phyloP scores from a whole-genome alignment of 768 basidiomycete genomes.

The Boletus coccyginus region DNA sequence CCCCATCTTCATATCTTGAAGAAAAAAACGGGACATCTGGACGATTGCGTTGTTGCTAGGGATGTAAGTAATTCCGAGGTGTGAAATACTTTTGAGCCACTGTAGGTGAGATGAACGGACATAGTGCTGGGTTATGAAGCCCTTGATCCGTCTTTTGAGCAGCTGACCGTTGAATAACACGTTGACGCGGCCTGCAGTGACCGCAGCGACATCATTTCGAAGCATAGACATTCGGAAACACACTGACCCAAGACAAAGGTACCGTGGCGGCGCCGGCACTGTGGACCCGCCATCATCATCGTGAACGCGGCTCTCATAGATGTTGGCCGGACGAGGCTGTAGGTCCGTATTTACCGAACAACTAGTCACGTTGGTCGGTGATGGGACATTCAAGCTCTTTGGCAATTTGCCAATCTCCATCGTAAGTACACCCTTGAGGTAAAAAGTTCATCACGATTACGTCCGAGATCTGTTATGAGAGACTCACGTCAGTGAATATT shows the following conservation, averaged over 20 bases:
- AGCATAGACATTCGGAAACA: not conserved
- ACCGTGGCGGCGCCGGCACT: not conserved
- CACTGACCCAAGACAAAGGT: not conserved
- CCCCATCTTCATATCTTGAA: too few relatives aligned
- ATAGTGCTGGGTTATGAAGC: constrained; percentile 1
- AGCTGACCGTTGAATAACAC: not conserved
- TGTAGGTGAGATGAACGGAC: not conserved
- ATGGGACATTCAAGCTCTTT: not conserved
- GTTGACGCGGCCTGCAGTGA: not conserved
- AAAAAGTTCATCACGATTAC: not conserved
- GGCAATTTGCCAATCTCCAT: not conserved
- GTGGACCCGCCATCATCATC: not conserved
- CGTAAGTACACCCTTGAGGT: not conserved
- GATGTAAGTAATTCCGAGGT: too few relatives aligned
- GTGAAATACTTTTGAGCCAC: too few relatives aligned
- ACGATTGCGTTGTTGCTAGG: too few relatives aligned
- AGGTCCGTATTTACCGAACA: not conserved
- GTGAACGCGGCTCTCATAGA: not conserved
- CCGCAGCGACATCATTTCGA: not conserved
- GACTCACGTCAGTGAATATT: not conserved
- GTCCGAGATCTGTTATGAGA: not conserved
- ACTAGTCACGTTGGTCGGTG: not conserved
- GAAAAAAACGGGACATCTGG: too few relatives aligned
- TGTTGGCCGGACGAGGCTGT: not conserved
- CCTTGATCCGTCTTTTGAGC: not conserved